Percentiles rank a stretch among this genome's conserved stretches.
Evolutionary conservation across 2,329 filamentous ascomycete species (phyloP).

Genomic region (Pyricularia sp.): DNA sequence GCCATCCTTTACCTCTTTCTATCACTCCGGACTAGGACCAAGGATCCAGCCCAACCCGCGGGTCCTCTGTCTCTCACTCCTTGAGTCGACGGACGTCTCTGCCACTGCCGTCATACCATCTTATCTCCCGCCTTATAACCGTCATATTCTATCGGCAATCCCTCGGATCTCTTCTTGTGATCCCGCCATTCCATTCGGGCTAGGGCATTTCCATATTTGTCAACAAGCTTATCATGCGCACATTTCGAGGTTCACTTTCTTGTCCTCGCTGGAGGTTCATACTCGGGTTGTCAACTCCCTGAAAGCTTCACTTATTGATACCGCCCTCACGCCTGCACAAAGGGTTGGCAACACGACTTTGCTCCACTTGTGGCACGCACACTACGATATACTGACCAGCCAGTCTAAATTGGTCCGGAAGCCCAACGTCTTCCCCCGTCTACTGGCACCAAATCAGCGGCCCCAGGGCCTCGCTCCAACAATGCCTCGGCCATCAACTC

Average conservation of each 20-base stretch:
- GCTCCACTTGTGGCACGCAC: not conserved
- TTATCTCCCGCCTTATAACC: not conserved
- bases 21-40: not conserved
- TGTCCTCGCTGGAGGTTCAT: constrained; percentile 36
- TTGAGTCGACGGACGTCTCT: not conserved
- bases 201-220: not conserved
- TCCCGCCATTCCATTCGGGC: not conserved
- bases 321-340: not conserved
- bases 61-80: not conserved
- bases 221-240: constrained; percentile 31
- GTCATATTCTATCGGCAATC: not conserved
- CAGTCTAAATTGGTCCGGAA: not conserved
- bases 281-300: constrained; percentile 32
- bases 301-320: constrained; percentile 13
- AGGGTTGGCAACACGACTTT: not conserved
- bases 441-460: not conserved
- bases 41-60: not conserved
- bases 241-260: constrained; percentile 28
- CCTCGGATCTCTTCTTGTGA: not conserved
- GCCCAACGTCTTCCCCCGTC: not conserved
- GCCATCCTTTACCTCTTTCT: not conserved
- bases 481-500: constrained; percentile 26
- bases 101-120: not conserved
- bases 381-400: not conserved
- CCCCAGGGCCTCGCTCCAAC: not conserved